Evolutionary conservation across 768 basidiomycete species (phyloP), one percentile per base, ranked within the genome.

Genomic region (Trametes punicea): DNA sequence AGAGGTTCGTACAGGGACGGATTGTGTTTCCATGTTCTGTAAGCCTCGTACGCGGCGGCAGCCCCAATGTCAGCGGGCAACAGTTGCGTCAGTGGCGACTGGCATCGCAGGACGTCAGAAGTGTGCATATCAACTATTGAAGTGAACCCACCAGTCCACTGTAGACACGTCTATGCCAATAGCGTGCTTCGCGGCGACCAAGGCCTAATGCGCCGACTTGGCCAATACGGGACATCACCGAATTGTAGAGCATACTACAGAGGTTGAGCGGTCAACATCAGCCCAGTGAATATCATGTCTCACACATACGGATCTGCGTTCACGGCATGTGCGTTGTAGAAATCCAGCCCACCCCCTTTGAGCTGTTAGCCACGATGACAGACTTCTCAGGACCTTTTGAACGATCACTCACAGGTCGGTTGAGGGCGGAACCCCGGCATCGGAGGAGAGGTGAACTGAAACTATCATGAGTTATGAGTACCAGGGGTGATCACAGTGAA

Each of bases 11-110:
- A 81, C 38, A 85, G 74, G 27, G 57, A 39, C 3, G 70, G 73
- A 33, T 58, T 58, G 61, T 83, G 80, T 46, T 81, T 81, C 81
- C 84, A 86, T 29, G 78, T 77, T 16, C 87, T 77, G 69, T 85
- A 84, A 0, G 87, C 86, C 67, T 90, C 87, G 65, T 88, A 90
- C 1, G 85, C 88, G 7, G 88, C 88, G 2, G 88, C 89, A 60
- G 85, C 80, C 0, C 89, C 89, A 11, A 91, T 77, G 56, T 89
- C 85, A 16, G 69, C 63, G 0, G 87, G 83, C 8, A 74, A 66
- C 71, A 88, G 72, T 40, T 71, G 68, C 50, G 67, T 69, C 15
- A 84, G 66, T 51, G 81, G 81, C 26, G 78, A 76, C 84, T 86
- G 58, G 8, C 21, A 46, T 27, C 15, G 6, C 16, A 31, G 2